Evolutionary conservation across 306 rosid species (phyloP).

Genomic region (Astragalus glycyphyllos): DNA sequence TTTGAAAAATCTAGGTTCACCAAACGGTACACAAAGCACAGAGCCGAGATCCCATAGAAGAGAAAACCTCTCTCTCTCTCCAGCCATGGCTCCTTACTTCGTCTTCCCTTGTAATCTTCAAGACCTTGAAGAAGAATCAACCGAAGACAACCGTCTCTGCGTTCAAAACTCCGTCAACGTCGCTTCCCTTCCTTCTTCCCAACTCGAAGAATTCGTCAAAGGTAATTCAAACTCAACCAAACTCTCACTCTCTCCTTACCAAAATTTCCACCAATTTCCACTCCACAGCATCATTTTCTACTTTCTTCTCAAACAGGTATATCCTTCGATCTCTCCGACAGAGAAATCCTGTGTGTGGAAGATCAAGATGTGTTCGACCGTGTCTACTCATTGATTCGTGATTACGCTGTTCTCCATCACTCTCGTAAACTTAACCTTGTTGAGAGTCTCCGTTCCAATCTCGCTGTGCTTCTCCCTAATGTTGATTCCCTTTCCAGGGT

Average conservation of each 20-base stretch:
- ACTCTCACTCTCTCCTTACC: neutral
- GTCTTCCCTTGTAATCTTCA: conserved; percentile 69
- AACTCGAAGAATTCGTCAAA: conserved; percentile 92
- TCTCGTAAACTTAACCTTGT: conserved; percentile 74
- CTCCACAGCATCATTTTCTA: neutral
- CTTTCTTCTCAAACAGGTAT: conserved; percentile 51
- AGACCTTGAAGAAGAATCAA: conserved; percentile 66
- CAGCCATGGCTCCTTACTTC: conserved; percentile 74
- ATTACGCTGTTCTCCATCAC: conserved; percentile 55
- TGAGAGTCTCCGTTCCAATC: conserved; percentile 86
- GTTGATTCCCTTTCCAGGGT: conserved; percentile 76
- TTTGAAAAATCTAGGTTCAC: conserved; percentile 33
- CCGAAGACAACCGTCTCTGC: conserved; percentile 62
- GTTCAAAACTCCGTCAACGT: conserved; percentile 56
- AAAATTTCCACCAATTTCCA: neutral
- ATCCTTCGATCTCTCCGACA: conserved; percentile 89
- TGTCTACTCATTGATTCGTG: conserved; percentile 70
- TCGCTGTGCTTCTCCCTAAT: conserved; percentile 91
- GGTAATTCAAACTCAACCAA: conserved; percentile 45
- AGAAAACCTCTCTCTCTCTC: conserved; percentile 36
- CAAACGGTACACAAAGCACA: conserved; percentile 10
- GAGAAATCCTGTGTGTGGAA: conserved; percentile 76
- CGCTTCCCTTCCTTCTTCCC: conserved; percentile 61
- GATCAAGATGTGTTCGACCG: conserved; percentile 88
- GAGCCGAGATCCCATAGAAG: neutral